Evolutionary conservation across 176 grass and related monocot species (phyloP).

Genomic region (Aegilops tauschii): DNA sequence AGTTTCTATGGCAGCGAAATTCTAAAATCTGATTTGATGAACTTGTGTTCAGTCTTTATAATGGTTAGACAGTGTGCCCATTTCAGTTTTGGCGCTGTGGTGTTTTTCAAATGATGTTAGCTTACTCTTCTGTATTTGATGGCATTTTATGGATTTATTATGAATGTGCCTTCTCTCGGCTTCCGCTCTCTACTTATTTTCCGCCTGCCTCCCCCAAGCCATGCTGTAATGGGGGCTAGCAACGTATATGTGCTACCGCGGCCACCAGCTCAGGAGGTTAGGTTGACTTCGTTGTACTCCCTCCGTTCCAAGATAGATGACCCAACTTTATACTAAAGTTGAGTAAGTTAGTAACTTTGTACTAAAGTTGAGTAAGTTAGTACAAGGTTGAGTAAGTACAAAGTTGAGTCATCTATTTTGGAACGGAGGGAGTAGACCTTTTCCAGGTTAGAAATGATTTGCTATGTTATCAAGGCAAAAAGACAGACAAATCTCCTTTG

Average conservation of each 20-base stretch:
- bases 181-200: not conserved
- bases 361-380: no score
- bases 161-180: not conserved
- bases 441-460: not conserved
- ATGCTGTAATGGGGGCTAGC: no score
- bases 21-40: not conserved
- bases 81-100: not conserved
- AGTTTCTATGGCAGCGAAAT: not conserved
- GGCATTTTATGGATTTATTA: not conserved
- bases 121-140: not conserved
- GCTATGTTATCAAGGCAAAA: not conserved
- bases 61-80: not conserved
- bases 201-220: no score
- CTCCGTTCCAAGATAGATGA: no score
- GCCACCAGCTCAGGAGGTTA: no score
- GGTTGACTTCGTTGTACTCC: no score
- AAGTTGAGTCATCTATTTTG: no score
- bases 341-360: no score
- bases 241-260: no score
- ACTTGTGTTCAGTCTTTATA: not conserved
- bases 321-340: no score
- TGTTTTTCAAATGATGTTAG: not conserved
- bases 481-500: not conserved
- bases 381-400: no score
- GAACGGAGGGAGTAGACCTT: no score